A percentile compares a stretch with the other conserved stretches of the same genome.
Evolutionary conservation across 2,329 filamentous ascomycete genomes (phyloP).

Genomic region (Cytospora chrysosperma): DNA sequence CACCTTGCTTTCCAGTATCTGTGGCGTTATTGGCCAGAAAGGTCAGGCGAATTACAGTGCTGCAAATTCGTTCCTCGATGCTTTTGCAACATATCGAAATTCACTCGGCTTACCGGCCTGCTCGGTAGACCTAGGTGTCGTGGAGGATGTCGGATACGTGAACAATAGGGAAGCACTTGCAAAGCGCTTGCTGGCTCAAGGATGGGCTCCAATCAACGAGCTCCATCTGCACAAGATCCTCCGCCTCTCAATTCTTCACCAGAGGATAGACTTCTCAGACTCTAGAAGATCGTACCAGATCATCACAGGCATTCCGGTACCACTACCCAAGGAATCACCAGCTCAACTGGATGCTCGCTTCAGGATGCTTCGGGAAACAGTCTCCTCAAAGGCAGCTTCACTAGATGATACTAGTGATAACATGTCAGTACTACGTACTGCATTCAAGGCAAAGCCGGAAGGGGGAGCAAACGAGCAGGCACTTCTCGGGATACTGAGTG

Average conservation of each 20-base stretch:
- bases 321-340: neutral
- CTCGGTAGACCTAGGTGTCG: slow-evolving; percentile 36
- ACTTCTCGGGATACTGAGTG: slow-evolving; percentile 2
- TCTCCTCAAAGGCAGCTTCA: neutral
- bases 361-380: neutral
- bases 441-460: neutral
- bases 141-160: slow-evolving; percentile 31
- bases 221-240: neutral
- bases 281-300: neutral
- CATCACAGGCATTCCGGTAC: neutral
- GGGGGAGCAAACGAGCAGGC: neutral
- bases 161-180: neutral
- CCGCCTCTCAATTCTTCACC: neutral
- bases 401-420: no score
- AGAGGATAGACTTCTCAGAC: neutral
- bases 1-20: slow-evolving; percentile 35
- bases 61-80: slow-evolving; percentile 37
- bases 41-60: slow-evolving; percentile 37
- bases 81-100: slow-evolving; percentile 34
- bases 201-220: slow-evolving; percentile 5
- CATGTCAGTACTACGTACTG: no score
- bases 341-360: neutral
- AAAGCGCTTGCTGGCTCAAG: neutral
- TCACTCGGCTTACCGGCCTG: slow-evolving; percentile 34
- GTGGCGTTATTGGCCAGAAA: slow-evolving; percentile 27